These are phyloP conservation scores for Wallacemonas sp. DNA, from an alignment of 208 protist species.

Conservation along the genomic window DNA sequence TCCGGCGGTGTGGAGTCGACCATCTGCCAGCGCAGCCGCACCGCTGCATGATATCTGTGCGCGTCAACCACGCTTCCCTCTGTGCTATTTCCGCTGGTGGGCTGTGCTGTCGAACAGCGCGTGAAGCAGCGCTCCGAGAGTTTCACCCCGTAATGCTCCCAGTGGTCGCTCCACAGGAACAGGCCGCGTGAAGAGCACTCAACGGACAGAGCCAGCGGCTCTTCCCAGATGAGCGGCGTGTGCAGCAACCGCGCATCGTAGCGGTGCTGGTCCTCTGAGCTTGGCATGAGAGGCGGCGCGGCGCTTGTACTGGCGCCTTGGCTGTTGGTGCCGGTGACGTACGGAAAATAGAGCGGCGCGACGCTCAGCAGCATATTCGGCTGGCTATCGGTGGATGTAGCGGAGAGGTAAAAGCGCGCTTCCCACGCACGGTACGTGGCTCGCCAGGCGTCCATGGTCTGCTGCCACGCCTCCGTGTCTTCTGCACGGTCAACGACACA, in stretches of 20 bases:
- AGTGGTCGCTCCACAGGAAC: slow-evolving; percentile 78
- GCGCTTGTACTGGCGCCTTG: too few species aligned
- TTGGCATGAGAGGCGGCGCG: slow-evolving; percentile 11
- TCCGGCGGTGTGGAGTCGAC: neutral
- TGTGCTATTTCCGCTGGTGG: neutral
- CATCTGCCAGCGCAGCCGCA: slow-evolving; percentile 19
- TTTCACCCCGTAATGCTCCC: slow-evolving; percentile 43
- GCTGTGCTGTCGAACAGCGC: neutral
- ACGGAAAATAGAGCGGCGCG: slow-evolving; percentile 57
- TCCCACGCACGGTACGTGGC: slow-evolving; percentile 45
- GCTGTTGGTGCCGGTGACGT: slow-evolving; percentile 9
- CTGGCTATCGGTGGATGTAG: slow-evolving; percentile 22
- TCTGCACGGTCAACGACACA: neutral
- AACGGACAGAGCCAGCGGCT: slow-evolving; percentile 61
- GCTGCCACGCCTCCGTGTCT: neutral
- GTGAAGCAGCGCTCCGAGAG: slow-evolving; percentile 24
- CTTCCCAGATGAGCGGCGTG: slow-evolving; percentile 82
- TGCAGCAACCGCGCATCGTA: slow-evolving; percentile 66
- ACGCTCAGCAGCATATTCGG: slow-evolving; percentile 72
- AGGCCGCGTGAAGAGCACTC: slow-evolving; percentile 53
- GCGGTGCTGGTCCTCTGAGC: slow-evolving; percentile 34
- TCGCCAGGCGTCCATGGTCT: neutral
- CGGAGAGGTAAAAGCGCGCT: slow-evolving; percentile 36
- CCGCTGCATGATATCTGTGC: slow-evolving; percentile 14
- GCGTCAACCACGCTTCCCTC: neutral